These are phyloP conservation scores for Magnaporthales sp. DNA, from an alignment of 2,329 filamentous ascomycete genomes.

Conservation along the genomic window DNA sequence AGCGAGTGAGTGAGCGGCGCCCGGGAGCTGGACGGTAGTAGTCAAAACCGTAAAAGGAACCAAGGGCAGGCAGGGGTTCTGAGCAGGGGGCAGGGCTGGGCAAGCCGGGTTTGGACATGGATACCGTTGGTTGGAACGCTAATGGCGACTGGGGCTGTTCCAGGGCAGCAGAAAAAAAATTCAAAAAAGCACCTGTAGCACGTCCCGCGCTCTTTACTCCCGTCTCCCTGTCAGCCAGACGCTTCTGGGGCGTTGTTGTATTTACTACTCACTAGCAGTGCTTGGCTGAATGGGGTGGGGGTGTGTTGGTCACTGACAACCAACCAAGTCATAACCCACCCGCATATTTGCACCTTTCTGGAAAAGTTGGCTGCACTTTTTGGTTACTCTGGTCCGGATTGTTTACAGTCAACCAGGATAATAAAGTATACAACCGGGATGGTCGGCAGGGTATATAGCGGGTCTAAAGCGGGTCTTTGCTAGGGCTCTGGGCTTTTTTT, in stretches of 20 bases:
- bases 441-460: too few relatives aligned
- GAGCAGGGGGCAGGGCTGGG: neutral
- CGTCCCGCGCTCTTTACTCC: neutral
- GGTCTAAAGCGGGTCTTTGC: too few relatives aligned
- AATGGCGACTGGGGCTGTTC: neutral
- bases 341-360: neutral
- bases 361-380: neutral
- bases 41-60: neutral
- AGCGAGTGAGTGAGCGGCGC: neutral
- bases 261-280: neutral
- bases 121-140: neutral
- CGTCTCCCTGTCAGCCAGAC: neutral
- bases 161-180: neutral
- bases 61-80: neutral
- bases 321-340: neutral
- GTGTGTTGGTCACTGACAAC: neutral
- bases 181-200: neutral
- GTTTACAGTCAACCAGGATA: too few relatives aligned
- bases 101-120: neutral
- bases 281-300: neutral
- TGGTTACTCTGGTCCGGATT: neutral
- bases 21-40: neutral
- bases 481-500: too few relatives aligned
- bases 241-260: neutral
- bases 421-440: too few relatives aligned